Evolutionary conservation across 2,329 filamentous ascomycete genomes (phyloP), one percentile per base, ranked within the genome.

Genomic region (Alternaria brassicae): DNA sequence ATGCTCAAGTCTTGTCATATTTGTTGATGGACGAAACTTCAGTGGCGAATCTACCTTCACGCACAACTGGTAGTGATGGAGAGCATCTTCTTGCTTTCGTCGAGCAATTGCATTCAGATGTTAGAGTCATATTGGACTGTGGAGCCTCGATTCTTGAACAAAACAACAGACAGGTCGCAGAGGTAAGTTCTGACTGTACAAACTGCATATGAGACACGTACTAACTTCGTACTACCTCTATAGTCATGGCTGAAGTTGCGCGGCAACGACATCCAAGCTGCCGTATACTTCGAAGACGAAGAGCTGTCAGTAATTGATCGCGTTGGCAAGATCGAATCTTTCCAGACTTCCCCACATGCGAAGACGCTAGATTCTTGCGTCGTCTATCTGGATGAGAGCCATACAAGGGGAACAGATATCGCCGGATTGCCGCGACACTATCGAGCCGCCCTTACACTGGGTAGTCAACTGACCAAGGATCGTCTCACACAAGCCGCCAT

Each of bases 361-460:
- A 78, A 81, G 0, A 82, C 87, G 6, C 74, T 89, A 0, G 85
- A 86, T 5, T 65, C 64, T 0, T 93, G 89, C 54, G 72, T 91
- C 0, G 81, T 92, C 0, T 93, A 88, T 53, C 79, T 93, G 0
- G 90, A 93, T 49, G 86, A 93, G 57, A 83, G 85, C 0, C 89
- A 93, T 61, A 91, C 89, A 0, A 76, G 90, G 60, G 90, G 91
- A 0, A 91, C 84, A 0, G 90, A 93, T 62, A 69, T 93, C 0
- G 28, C 44, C 0, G 85, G 83, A 32, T 74, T 92, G 0, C 90
- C 89, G 0, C 56, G 56, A 0, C 4, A 82, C 12, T 89, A 88
- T 63, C 79, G 86, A 0, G 91, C 89, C 0, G 87, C 86, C 0
- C 86, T 93, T 0, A 92, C 89, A 0, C 72, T 94, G 0, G 89